Evolutionary conservation across 176 grass and related monocot genomes (phyloP), one percentile per base, ranked within the genome.

Genomic region (Ampelocalamus luodianensis): DNA sequence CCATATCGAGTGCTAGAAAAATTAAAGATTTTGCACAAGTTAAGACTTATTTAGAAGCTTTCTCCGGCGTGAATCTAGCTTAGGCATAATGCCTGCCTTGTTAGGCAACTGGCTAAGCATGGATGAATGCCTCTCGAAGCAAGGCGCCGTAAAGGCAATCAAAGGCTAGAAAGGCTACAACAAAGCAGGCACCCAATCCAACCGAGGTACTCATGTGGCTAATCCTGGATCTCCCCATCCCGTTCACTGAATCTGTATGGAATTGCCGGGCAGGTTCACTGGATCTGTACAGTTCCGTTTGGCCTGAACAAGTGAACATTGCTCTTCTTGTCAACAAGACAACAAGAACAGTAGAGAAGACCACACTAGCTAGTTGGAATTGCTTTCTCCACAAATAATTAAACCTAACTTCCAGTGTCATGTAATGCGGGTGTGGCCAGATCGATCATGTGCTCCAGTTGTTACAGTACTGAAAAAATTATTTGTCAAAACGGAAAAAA

Each of bases 171-270:
- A 71, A 27, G 22, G 27, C 34, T 72, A 65, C 23, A 36, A 22
- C 58, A 56, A 29, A 64, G 76, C 67, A 17, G 59, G 32, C 48
- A 45, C 22, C 82, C 49, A 49, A 53, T 14, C 22, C 38, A 34
- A 9, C 12, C 0, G 24, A 81, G 29, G 24, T 22, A 18, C 23
- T 4, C 49, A 81, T 85, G 78, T 85, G 83, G 36, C 53, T 68
- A 10, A 45, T 24, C 83, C 64, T 55, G 78, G 54, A 64, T 77
- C 77, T 36, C 24, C 8, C 5, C 29, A 1, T 3, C 45, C 4
- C 5, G 77, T 73, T 79, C 87, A 67, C 3, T 67, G 75, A 89
- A 89, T 17, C 75, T 38, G 67, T 14, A 60, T 24, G n/a, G 78
- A n/a, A 36, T 81, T 34, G 50, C 59, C 1, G 38, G 64, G 15